Evolutionary conservation across 208 protist genomes (phyloP).

Genomic region (Endotrypanum monterogeii): DNA sequence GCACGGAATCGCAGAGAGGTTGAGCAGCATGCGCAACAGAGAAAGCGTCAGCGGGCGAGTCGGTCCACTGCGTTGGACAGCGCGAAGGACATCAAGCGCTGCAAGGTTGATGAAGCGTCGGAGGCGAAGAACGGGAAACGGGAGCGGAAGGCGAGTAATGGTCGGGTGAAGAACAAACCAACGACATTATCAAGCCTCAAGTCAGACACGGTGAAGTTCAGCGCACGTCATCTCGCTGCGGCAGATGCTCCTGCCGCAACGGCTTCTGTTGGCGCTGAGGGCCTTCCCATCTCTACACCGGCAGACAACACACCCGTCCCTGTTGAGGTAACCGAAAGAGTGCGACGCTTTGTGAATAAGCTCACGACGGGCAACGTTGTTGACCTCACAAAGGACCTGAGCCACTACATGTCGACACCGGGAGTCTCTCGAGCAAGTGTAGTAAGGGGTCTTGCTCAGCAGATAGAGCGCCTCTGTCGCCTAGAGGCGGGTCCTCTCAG

Average conservation of each 20-base stretch:
- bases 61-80: conserved; percentile 3
- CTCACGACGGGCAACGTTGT: conserved; percentile 81
- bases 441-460: conserved; percentile 46
- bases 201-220: background rate
- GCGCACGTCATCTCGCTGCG: background rate
- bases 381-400: conserved; percentile 61
- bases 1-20: conserved; percentile 14
- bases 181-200: background rate
- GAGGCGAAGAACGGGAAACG: background rate
- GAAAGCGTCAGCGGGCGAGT: conserved; percentile 23
- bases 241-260: background rate
- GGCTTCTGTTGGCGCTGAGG: background rate
- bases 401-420: conserved; percentile 37
- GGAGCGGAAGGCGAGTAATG: background rate
- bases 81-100: conserved; percentile 11
- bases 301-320: conserved; percentile 24
- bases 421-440: conserved; percentile 60
- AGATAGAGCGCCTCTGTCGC: conserved; percentile 63
- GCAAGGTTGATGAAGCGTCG: conserved; percentile 3
- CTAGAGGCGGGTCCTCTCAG: conserved; percentile 61
- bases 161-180: no score
- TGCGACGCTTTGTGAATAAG: conserved; percentile 72
- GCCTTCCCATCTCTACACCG: background rate
- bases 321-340: conserved; percentile 33
- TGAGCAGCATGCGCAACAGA: conserved; percentile 12